These are phyloP conservation scores for Whalleya microplaca DNA, from an alignment of 2,329 filamentous ascomycete species.

Conservation along the genomic window DNA sequence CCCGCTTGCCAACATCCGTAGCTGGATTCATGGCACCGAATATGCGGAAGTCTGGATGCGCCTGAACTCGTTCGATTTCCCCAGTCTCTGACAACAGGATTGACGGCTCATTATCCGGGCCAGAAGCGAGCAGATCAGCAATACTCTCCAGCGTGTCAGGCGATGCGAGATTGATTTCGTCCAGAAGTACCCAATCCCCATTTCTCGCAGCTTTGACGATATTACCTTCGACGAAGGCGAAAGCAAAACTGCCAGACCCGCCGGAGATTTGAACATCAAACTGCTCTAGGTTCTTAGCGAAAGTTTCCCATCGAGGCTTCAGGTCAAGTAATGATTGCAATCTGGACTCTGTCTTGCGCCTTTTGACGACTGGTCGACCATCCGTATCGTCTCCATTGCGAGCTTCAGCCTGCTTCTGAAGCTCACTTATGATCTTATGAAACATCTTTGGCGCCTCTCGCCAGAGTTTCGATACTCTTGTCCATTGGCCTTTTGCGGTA, in stretches of 20 bases:
- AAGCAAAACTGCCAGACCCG: constrained; percentile 78
- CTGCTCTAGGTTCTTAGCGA: constrained; percentile 73
- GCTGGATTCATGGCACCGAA: constrained; percentile 99
- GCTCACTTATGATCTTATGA: constrained; percentile 64
- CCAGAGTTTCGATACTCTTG: constrained; percentile 83
- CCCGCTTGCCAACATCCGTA: constrained; percentile 94
- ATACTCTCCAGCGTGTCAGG: constrained; percentile 95
- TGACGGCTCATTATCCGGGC: constrained; percentile 72
- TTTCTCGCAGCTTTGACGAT: constrained; percentile 95
- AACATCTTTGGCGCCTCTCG: constrained; percentile 89
- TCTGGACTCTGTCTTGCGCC: constrained; percentile 67
- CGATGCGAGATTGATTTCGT: constrained; percentile 96
- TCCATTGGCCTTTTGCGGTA: constrained; percentile 83
- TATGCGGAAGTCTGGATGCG: constrained; percentile 90
- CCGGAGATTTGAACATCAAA: constrained; percentile 80
- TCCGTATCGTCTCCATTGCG: constrained; percentile 41
- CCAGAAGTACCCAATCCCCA: constrained; percentile 94
- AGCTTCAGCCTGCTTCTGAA: constrained; percentile 49
- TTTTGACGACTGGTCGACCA: constrained; percentile 70
- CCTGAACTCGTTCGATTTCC: constrained; percentile 85
- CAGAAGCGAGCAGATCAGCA: constrained; percentile 80
- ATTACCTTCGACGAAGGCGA: constrained; percentile 94
- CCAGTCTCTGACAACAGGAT: constrained; percentile 92
- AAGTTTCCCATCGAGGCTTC: constrained; percentile 76
- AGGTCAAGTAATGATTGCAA: constrained; percentile 64